Percentiles rank a stretch among this genome's conserved stretches.
Conservation (phyloP, 176 grass and related monocot species). For the Pontederia crassipes region DNA sequence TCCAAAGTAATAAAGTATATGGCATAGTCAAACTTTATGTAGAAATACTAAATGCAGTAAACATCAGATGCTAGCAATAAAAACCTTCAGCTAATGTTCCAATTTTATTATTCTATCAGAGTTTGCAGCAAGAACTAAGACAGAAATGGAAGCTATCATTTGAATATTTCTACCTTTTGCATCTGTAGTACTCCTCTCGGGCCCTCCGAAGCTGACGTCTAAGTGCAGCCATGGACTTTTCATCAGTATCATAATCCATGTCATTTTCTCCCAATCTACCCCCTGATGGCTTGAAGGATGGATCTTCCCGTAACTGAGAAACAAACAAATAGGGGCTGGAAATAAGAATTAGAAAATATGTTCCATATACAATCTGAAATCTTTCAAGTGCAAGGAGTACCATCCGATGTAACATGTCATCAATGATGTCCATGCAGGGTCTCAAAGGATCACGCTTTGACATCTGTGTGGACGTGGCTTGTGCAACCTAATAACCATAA, state of each 20-base stretch:
- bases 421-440: slow-evolving; percentile 97
- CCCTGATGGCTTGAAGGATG: slow-evolving; percentile 91
- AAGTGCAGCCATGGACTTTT: slow-evolving; percentile 95
- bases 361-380: not conserved
- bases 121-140: not conserved
- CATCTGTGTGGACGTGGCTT: slow-evolving; percentile 99
- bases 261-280: slow-evolving; percentile 96
- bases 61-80: too few species aligned
- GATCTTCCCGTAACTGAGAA: slow-evolving; percentile 67
- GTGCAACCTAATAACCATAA: slow-evolving; percentile 48
- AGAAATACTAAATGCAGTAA: not conserved
- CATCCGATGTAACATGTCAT: slow-evolving; percentile 89
- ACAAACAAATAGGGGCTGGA: not conserved
- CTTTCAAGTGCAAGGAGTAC: slow-evolving; percentile 29
- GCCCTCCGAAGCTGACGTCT: slow-evolving; percentile 86
- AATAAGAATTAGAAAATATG: too few species aligned
- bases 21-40: too few species aligned
- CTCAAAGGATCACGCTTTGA: slow-evolving; percentile 92
- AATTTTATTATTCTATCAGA: too few species aligned
- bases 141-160: not conserved
- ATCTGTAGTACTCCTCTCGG: slow-evolving; percentile 95
- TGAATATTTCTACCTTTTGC: slow-evolving; percentile 54
- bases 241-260: slow-evolving; percentile 99
- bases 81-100: too few species aligned
- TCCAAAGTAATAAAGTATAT: too few species aligned